These are phyloP conservation scores for Phytophthora meadii DNA, from an alignment of 352 stramenopile species.

Conservation along the genomic window DNA sequence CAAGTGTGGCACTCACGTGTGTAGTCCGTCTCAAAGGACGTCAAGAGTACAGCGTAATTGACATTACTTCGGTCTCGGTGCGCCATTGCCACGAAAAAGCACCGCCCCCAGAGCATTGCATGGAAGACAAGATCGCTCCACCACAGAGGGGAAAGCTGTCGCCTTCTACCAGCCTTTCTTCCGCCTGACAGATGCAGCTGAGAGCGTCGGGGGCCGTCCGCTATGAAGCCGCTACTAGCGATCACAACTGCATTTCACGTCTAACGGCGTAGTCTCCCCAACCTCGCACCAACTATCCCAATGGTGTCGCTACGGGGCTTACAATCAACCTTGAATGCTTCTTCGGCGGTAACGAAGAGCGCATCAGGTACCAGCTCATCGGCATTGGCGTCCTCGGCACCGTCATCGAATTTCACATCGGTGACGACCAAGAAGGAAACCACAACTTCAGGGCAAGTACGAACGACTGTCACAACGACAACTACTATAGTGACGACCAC, in stretches of 20 bases:
- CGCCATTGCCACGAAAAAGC: slow-evolving; percentile 29
- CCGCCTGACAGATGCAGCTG: slow-evolving; percentile 22
- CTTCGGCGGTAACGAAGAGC: slow-evolving; percentile 4
- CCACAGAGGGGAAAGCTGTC: slow-evolving; percentile 27
- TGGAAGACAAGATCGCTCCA: slow-evolving; percentile 7
- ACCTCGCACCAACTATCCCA: slow-evolving; percentile 17
- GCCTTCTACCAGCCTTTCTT: slow-evolving; percentile 28
- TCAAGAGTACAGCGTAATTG: slow-evolving; percentile 42
- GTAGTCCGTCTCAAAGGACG: slow-evolving; percentile 13
- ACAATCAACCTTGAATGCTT: slow-evolving; percentile 22
- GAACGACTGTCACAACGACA: slow-evolving; percentile 30
- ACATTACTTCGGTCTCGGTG: slow-evolving; percentile 31
- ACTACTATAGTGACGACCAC: slow-evolving; percentile 30
- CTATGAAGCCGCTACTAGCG: slow-evolving; percentile 1
- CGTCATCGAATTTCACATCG: slow-evolving; percentile 19
- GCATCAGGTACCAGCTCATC: slow-evolving; percentile 4
- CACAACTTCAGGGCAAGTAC: slow-evolving; percentile 14
- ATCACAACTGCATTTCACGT: slow-evolving; percentile 51
- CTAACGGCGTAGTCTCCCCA: slow-evolving; percentile 46
- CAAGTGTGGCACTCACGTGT: slow-evolving; percentile 21
- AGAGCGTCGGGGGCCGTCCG: slow-evolving; percentile 5
- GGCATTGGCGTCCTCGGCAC: background rate
- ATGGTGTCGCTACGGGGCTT: slow-evolving; percentile 36
- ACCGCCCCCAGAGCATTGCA: slow-evolving; percentile 30
- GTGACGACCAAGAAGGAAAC: slow-evolving; percentile 33